Evolutionary conservation across 805 yeast species (phyloP).

Genomic region (Lachancea quebecensis): DNA sequence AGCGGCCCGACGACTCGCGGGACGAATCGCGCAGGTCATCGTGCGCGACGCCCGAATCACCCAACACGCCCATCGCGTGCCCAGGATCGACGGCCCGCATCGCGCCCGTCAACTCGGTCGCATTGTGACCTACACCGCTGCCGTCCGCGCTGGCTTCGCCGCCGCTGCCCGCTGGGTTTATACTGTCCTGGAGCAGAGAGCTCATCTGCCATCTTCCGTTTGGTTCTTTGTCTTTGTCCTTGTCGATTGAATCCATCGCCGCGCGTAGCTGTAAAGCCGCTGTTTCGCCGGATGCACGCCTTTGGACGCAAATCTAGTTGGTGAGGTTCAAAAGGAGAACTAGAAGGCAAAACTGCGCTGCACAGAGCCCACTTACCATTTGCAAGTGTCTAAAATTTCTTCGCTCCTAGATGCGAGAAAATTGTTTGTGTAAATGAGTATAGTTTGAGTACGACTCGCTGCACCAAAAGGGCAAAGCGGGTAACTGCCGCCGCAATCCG

Average conservation of each 20-base stretch:
- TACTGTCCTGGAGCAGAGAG: neutral
- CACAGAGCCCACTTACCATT: neutral
- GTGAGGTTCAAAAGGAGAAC: too few species aligned
- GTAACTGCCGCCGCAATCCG: neutral
- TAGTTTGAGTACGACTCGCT: constrained; percentile 3
- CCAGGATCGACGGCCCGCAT: too few species aligned
- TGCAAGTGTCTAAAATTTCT: constrained; percentile 4
- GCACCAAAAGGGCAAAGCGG: neutral
- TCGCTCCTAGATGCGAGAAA: constrained; percentile 4
- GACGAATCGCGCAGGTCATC: constrained; percentile 1
- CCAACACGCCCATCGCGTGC: neutral
- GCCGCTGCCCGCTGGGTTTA: neutral
- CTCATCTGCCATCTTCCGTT: neutral
- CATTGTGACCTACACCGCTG: too few species aligned
- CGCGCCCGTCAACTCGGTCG: neutral
- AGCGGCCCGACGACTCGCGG: constrained; percentile 5
- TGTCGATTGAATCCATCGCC: neutral
- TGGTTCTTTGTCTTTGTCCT: neutral
- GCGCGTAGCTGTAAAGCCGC: neutral
- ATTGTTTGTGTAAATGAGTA: constrained; percentile 5
- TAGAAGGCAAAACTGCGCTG: neutral
- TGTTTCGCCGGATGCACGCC: neutral
- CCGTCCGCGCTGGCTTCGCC: too few species aligned
- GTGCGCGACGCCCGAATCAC: constrained; percentile 2
- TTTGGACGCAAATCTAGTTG: neutral